These are phyloP conservation scores for Paecilomyces sp. DNA, from an alignment of 2,329 filamentous ascomycete genomes.

Conservation along the genomic window DNA sequence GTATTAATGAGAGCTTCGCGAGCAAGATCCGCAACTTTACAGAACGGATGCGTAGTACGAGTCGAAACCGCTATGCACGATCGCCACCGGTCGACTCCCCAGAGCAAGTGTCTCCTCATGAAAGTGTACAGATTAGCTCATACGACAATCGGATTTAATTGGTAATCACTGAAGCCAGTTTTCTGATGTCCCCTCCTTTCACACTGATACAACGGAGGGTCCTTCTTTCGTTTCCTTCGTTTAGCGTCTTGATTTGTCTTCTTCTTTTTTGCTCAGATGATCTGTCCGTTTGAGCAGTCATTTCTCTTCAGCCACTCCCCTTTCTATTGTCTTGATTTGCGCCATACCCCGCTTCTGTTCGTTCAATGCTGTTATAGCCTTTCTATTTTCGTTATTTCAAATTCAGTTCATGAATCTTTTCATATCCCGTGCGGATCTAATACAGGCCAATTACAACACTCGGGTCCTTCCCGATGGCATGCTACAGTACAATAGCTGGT, in stretches of 20 bases:
- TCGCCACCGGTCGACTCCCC: conserved; percentile 31
- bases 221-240: neutral
- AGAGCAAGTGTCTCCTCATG: conserved; percentile 20
- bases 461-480: neutral
- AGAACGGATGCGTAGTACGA: conserved; percentile 53
- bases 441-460: neutral
- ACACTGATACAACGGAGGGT: neutral
- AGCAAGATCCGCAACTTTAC: conserved; percentile 48
- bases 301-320: neutral
- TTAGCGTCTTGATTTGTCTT: neutral
- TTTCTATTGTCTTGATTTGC: neutral
- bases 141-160: conserved; percentile 7
- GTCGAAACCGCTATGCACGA: conserved; percentile 43
- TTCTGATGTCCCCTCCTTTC: neutral
- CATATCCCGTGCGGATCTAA: neutral
- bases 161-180: neutral
- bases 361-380: neutral
- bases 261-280: neutral
- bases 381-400: neutral
- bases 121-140: conserved; percentile 17
- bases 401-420: neutral
- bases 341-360: neutral
- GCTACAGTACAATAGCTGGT: neutral
- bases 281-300: neutral
- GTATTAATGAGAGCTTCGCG: conserved; percentile 52